Evolutionary conservation across 2,329 filamentous ascomycete genomes (phyloP).

Genomic region (Mycosphaerella arachidis): DNA sequence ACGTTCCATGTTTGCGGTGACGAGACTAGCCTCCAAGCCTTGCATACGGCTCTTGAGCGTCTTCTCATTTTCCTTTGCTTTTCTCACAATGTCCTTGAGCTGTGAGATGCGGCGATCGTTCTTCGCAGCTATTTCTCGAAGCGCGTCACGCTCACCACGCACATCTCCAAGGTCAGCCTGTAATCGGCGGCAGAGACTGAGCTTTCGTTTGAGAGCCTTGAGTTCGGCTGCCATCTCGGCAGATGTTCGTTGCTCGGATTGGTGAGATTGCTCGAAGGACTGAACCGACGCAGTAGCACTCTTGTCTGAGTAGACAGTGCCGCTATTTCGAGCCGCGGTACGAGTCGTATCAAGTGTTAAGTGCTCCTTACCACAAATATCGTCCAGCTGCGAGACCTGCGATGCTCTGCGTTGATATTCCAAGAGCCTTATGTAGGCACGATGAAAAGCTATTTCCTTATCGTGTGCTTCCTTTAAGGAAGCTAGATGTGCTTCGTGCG

Average conservation of each 20-base stretch:
- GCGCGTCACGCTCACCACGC: slow-evolving; percentile 37
- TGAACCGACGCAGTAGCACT: slow-evolving; percentile 20
- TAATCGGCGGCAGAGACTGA: slow-evolving; percentile 32
- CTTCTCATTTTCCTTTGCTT: slow-evolving; percentile 35
- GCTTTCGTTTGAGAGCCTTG: slow-evolving; percentile 37
- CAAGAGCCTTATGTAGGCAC: slow-evolving; percentile 36
- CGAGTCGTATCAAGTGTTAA: slow-evolving; percentile 21
- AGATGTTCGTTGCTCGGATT: slow-evolving; percentile 28
- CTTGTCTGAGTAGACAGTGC: slow-evolving; percentile 6
- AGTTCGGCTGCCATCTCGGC: slow-evolving; percentile 32
- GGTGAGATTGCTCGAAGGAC: slow-evolving; percentile 23
- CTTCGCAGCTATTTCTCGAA: slow-evolving; percentile 35
- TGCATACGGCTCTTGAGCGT: slow-evolving; percentile 36
- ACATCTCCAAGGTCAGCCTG: slow-evolving; percentile 34
- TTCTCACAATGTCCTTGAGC: slow-evolving; percentile 38
- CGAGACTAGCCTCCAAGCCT: slow-evolving; percentile 38
- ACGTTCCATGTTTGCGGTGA: slow-evolving; percentile 39
- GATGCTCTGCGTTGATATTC: slow-evolving; percentile 28
- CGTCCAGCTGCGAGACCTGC: neutral
- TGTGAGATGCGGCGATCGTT: slow-evolving; percentile 37
- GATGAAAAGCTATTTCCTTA: slow-evolving; percentile 38
- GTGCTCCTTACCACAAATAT: neutral
- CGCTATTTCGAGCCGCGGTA: neutral
- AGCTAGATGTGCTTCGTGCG: slow-evolving; percentile 38
- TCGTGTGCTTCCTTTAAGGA: slow-evolving; percentile 37